Conservation (phyloP, 164 flowering plant genomes). For the Cinnamomum micranthum region DNA sequence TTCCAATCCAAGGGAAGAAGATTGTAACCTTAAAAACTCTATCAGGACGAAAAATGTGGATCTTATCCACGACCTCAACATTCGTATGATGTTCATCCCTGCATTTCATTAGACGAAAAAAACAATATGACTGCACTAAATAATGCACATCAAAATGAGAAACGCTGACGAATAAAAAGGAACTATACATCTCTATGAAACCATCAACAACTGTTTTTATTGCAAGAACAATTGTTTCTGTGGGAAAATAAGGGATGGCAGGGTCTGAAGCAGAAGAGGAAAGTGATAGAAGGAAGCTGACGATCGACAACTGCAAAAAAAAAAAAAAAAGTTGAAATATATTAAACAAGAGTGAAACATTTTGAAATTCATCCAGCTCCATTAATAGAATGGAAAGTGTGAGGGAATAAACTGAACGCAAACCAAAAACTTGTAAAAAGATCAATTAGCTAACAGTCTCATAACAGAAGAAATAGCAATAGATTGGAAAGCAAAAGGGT, state of each 20-base stretch:
- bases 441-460: background rate
- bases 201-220: conserved; percentile 89
- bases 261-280: conserved; percentile 61
- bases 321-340: background rate
- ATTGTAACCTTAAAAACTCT: conserved; percentile 81
- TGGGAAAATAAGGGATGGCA: conserved; percentile 58
- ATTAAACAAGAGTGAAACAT: background rate
- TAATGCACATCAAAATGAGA: background rate
- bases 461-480: background rate
- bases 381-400: background rate
- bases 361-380: background rate
- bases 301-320: conserved; percentile 71
- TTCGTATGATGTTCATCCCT: conserved; percentile 48
- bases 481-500: background rate
- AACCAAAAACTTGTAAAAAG: background rate
- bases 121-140: background rate
- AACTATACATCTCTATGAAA: conserved; percentile 64
- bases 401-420: background rate
- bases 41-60: conserved; percentile 84
- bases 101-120: conserved; percentile 6
- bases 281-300: conserved; percentile 66
- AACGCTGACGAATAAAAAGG: background rate
- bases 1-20: background rate
- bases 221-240: conserved; percentile 49
- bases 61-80: conserved; percentile 63